Evolutionary conservation across 805 yeast species (phyloP).

Genomic region (Myxozyma melibiosi): DNA sequence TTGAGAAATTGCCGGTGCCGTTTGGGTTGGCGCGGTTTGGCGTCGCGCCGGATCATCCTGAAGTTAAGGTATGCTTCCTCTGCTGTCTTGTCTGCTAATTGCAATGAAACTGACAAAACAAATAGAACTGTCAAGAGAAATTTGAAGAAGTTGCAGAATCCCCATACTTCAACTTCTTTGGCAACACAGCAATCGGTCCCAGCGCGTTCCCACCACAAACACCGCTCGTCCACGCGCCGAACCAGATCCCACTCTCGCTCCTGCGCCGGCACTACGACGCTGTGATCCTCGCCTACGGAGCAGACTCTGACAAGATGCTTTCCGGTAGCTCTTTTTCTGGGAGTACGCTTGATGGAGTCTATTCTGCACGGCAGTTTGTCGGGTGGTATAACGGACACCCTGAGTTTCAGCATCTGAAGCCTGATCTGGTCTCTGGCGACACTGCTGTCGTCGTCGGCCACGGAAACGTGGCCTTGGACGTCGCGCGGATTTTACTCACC

Average conservation of each 20-base stretch:
- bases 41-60: constrained; percentile 99
- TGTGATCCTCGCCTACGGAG: constrained; percentile 80
- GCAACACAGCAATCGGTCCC: constrained; percentile 69
- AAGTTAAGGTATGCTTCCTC: constrained; percentile 62
- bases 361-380: constrained; percentile 82
- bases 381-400: constrained; percentile 98
- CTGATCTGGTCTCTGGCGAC: constrained; percentile 62
- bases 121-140: constrained; percentile 57
- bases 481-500: constrained; percentile 75
- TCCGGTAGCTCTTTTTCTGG: constrained; percentile 56
- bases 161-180: constrained; percentile 58
- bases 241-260: constrained; percentile 54
- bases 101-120: constrained; percentile 35
- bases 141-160: constrained; percentile 55
- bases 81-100: background rate
- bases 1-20: constrained; percentile 85
- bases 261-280: constrained; percentile 65
- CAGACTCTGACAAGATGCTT: constrained; percentile 55
- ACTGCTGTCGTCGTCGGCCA: constrained; percentile 87
- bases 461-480: constrained; percentile 94
- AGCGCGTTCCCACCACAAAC: background rate
- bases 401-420: constrained; percentile 50
- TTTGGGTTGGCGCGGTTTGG: constrained; percentile 91
- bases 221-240: constrained; percentile 8
- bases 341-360: constrained; percentile 60